Base-by-base conservation (phyloP, 2,329 filamentous ascomycete genomes). In the Phaeomoniella chlamydospora region DNA sequence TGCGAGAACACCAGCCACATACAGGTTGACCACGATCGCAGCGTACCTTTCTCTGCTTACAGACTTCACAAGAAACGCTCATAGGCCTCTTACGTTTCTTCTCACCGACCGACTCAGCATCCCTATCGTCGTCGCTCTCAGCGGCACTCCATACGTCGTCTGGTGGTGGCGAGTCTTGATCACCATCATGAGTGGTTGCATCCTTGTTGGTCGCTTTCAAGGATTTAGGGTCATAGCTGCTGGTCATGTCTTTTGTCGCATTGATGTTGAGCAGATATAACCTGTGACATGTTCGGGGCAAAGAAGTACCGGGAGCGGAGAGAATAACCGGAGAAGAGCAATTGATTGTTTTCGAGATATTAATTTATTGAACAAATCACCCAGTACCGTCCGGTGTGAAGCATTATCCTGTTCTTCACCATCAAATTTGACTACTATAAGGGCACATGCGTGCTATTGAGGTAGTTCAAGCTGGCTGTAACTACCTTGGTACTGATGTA, bases 1-100 rank as follows among this genome's bases (percentile, higher is more conserved):
- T 80, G 35, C 77, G 71, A 34, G 72, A 58, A 52, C 77, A 83
- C 77, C 77, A 82, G 15, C 76, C 76, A 55, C 77, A 82, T n/a
- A 68, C 67, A 2, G 70, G 70, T 45, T 72, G 68, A 19, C 61
- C 59, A 38, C 69, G 65, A 47, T 74, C 61, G 42, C 59, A 62
- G 45, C 60, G 60, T 41, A 62, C 59, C 38, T 63, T 62, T 43
- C 59, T 51, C 41, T 58, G 57, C 41, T 63, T 62, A 42, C 59
- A 63, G 18, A 61, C 43, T 36, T 62, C 59, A 39, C 59, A 49
- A 45, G 46, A 48, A 36, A 49, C 46, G 35, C 47, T 49, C 44
- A 47, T 48, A 17, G 40, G 70, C 69, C 39, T 63, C 52, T 75
- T 77, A 42, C 72, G 67, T 54, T 77, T 77, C 35, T 31, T 41